These are phyloP conservation scores for Apostasia ramifera DNA, from an alignment of 106 monocot genomes.

Conservation along the genomic window DNA sequence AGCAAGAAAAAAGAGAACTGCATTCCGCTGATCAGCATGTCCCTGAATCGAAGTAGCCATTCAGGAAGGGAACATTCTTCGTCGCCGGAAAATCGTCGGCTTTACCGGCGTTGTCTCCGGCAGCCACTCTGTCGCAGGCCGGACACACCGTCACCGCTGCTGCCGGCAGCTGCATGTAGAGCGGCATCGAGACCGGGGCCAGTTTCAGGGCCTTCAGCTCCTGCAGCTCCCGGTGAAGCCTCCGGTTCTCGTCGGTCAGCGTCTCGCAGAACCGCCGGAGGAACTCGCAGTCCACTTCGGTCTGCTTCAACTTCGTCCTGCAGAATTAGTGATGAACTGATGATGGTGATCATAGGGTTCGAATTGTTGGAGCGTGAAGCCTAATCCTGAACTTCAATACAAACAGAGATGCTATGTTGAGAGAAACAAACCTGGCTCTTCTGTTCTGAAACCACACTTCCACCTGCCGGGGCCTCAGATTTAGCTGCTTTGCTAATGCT, in stretches of 20 bases:
- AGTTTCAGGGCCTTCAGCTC: conserved; percentile 30
- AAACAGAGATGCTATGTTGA: not conserved
- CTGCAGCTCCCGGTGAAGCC: conserved; percentile 44
- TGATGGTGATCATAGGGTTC: not conserved
- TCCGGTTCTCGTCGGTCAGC: conserved; percentile 47
- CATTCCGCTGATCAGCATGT: conserved; percentile 1
- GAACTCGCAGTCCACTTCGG: conserved; percentile 52
- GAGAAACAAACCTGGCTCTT: conserved; percentile 27
- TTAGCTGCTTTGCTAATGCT: conserved; percentile 20
- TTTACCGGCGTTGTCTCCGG: not conserved
- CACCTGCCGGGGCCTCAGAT: conserved; percentile 12
- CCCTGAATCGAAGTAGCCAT: conserved; percentile 12
- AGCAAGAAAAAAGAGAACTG: not conserved
- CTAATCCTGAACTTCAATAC: not conserved
- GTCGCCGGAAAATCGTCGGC: not conserved
- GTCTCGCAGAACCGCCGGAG: conserved; percentile 52
- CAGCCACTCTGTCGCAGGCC: conserved; percentile 28
- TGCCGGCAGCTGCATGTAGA: conserved; percentile 16
- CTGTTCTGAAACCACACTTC: conserved; percentile 31
- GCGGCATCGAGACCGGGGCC: not conserved
- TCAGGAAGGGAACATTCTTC: conserved; percentile 1
- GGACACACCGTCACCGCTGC: conserved; percentile 27
- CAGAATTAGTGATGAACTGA: not conserved
- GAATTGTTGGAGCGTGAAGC: not conserved
- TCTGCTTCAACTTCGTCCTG: conserved; percentile 62